Conservation (phyloP, 495 filamentous ascomycete genomes). For the Neurospora sp. region DNA sequence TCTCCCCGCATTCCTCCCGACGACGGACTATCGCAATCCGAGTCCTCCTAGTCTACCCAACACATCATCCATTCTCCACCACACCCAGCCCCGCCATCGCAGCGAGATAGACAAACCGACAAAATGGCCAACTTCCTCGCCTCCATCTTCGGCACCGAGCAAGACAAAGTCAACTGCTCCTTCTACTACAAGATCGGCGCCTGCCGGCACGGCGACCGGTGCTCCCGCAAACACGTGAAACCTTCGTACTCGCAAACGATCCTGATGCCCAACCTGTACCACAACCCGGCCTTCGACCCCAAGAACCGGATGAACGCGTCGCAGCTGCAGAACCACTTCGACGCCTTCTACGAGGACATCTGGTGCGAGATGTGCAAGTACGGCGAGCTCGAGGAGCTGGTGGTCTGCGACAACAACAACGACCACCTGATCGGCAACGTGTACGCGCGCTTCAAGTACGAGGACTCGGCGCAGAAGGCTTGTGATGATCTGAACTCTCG, state of each 20-base stretch:
- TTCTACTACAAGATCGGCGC: slow-evolving; percentile 66
- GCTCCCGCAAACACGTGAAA: slow-evolving; percentile 97
- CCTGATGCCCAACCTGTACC: slow-evolving; percentile 96
- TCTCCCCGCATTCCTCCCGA: neutral
- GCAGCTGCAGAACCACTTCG: slow-evolving; percentile 97
- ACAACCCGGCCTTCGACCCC: slow-evolving; percentile 95
- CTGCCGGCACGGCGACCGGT: slow-evolving; percentile 95
- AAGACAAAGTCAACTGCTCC: slow-evolving; percentile 69
- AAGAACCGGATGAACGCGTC: slow-evolving; percentile 91
- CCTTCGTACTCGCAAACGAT: slow-evolving; percentile 96
- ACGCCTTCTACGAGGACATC: slow-evolving; percentile 98
- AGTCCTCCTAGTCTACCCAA: neutral
- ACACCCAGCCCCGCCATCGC: neutral
- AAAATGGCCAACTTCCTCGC: slow-evolving; percentile 91
- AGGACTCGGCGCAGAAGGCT: slow-evolving; percentile 85
- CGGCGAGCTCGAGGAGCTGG: slow-evolving; percentile 80
- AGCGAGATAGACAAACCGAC: neutral
- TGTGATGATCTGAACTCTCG: slow-evolving; percentile 89
- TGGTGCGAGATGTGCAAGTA: slow-evolving; percentile 99
- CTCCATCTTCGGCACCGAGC: slow-evolving; percentile 98
- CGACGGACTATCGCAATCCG: neutral
- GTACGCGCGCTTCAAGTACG: slow-evolving; percentile 99
- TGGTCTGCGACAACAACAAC: slow-evolving; percentile 93
- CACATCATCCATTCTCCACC: neutral
- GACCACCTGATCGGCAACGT: slow-evolving; percentile 98